Conservation (phyloP, 2,329 filamentous ascomycete species). For the Fusarium gaditjirri region DNA sequence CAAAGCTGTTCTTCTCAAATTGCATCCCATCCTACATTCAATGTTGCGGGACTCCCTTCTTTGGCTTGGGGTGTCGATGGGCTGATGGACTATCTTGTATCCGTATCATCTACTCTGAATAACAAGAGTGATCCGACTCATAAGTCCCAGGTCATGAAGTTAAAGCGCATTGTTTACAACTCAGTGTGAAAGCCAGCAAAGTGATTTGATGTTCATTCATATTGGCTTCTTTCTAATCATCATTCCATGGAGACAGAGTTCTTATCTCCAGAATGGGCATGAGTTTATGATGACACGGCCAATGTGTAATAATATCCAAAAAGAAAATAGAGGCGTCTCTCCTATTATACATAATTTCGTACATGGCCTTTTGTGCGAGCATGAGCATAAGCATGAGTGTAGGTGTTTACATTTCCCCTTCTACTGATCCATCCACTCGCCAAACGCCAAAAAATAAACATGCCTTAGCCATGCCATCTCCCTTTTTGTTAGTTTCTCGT, state of each 20-base stretch:
- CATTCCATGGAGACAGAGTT: not conserved
- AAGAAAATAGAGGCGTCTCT: not conserved
- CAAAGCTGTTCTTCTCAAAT: not conserved
- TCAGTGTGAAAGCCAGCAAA: not conserved
- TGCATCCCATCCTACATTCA: not conserved
- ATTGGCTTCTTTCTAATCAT: not conserved
- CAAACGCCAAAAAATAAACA: conserved; percentile 31
- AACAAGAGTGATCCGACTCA: conserved; percentile 2
- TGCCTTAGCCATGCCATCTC: conserved; percentile 6
- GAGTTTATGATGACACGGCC: not conserved
- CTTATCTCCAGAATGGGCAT: not conserved
- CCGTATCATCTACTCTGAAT: conserved; percentile 9
- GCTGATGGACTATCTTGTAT: conserved; percentile 12
- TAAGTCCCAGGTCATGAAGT: not conserved
- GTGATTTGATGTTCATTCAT: not conserved
- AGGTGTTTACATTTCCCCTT: conserved; percentile 9
- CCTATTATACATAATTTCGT: conserved; percentile 31
- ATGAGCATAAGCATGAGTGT: conserved; percentile 14
- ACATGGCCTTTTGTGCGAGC: conserved; percentile 7
- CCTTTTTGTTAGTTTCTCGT: conserved; percentile 14
- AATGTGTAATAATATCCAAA: conserved; percentile 7
- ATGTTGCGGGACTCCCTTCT: not conserved
- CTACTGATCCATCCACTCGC: conserved; percentile 16
- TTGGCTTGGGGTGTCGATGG: conserved; percentile 10
- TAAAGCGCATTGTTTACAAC: not conserved